Conservation (phyloP, 73 alveolate genomes). For the Stentor roeselii region DNA sequence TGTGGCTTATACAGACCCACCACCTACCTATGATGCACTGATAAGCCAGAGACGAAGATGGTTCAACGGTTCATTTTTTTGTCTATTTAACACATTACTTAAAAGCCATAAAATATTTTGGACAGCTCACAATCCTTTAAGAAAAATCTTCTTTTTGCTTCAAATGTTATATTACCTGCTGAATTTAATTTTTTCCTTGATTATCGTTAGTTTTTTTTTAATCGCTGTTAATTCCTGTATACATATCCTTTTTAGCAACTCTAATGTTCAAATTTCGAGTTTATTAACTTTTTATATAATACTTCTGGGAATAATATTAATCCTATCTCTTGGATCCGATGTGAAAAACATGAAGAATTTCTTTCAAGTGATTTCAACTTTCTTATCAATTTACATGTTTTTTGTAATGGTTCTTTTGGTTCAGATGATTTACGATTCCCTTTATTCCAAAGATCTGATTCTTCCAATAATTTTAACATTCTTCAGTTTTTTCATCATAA, state of each 20-base stretch:
- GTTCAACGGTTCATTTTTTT: not conserved
- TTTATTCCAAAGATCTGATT: not conserved
- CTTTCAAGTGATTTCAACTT: not conserved
- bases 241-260: not conserved
- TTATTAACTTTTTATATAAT: not conserved
- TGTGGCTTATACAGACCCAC: not conserved
- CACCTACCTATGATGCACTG: not conserved
- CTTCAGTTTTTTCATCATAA: not conserved
- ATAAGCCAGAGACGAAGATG: not conserved
- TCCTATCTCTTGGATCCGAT: not conserved
- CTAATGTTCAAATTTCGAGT: not conserved
- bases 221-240: not conserved
- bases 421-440: not conserved
- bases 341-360: not conserved
- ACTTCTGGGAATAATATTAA: not conserved
- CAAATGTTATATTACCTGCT: not conserved
- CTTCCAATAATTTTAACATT: not conserved
- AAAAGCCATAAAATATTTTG: not conserved
- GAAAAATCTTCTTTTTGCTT: not conserved
- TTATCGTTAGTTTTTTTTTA: not conserved
- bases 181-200: not conserved
- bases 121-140: not conserved
- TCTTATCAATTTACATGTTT: slow-evolving; percentile 25
- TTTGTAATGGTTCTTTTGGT: not conserved
- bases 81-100: not conserved